Conservation (phyloP, 306 rosid species). For the Glycine soja region DNA sequence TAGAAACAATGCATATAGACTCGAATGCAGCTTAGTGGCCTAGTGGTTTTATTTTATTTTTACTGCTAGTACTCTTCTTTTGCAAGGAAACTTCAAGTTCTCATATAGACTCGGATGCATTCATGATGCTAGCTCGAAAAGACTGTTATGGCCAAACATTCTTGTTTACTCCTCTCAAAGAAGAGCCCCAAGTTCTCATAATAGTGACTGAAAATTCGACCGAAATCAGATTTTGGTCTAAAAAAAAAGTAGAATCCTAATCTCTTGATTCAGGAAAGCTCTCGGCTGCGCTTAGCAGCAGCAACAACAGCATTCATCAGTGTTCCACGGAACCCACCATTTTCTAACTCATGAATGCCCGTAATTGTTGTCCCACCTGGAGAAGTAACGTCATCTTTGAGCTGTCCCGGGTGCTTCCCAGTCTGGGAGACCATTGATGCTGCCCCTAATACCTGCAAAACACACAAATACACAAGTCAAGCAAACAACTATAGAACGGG, state of each 20-base stretch:
- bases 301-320: conserved; percentile 92
- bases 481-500: background rate
- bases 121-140: background rate
- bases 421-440: conserved; percentile 72
- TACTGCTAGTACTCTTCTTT: background rate
- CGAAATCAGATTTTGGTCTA: background rate
- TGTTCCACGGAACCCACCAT: conserved; percentile 87
- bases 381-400: conserved; percentile 87
- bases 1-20: background rate
- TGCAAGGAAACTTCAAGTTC: conserved; percentile 6
- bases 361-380: conserved; percentile 92
- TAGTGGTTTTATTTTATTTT: background rate
- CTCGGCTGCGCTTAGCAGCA: conserved; percentile 77
- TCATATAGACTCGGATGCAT: background rate
- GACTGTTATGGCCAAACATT: conserved; percentile 23
- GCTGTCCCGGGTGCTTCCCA: conserved; percentile 89
- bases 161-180: conserved; percentile 21
- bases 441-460: conserved; percentile 83
- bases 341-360: conserved; percentile 89
- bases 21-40: background rate
- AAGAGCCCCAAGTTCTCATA: conserved; percentile 7
- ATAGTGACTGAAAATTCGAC: conserved; percentile 13
- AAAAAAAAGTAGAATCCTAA: background rate
- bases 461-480: background rate
- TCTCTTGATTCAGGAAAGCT: conserved; percentile 57